Evolutionary conservation across 1,139 yeast genomes (phyloP).

Genomic region (Suhomyces chickasaworum): DNA sequence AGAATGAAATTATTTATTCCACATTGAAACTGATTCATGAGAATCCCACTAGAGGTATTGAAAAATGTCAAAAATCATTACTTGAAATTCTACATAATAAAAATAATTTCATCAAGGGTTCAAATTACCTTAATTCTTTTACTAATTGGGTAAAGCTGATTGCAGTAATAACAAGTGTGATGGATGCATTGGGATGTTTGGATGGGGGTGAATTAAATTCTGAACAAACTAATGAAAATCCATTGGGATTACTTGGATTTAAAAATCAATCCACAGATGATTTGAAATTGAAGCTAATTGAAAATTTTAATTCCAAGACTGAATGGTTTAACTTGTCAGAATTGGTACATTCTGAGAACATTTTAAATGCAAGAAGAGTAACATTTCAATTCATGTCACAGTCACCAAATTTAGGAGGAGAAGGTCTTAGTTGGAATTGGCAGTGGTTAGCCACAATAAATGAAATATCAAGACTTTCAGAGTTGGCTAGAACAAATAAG

Average conservation of each 20-base stretch:
- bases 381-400: constrained; percentile 30
- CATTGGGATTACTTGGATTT: constrained; percentile 2
- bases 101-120: constrained; percentile 10
- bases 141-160: constrained; percentile 41
- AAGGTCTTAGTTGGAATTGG: constrained; percentile 6
- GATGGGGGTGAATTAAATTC: not conserved
- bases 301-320: constrained; percentile 18
- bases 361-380: constrained; percentile 43
- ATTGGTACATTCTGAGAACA: constrained; percentile 39
- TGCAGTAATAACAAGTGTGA: constrained; percentile 34
- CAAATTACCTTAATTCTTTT: not conserved
- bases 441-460: constrained; percentile 32
- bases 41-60: constrained; percentile 20
- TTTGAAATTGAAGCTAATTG: constrained; percentile 3
- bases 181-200: constrained; percentile 15
- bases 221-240: not conserved
- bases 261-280: not conserved
- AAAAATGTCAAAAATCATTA: constrained; percentile 23
- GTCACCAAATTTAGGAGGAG: not conserved
- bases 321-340: constrained; percentile 45
- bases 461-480: constrained; percentile 47
- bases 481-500: constrained; percentile 34
- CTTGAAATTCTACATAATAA: constrained; percentile 22
- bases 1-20: constrained; percentile 49
- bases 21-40: constrained; percentile 47